Conservation (phyloP, 2,329 filamentous ascomycete species). For the Phialophora tarda region DNA sequence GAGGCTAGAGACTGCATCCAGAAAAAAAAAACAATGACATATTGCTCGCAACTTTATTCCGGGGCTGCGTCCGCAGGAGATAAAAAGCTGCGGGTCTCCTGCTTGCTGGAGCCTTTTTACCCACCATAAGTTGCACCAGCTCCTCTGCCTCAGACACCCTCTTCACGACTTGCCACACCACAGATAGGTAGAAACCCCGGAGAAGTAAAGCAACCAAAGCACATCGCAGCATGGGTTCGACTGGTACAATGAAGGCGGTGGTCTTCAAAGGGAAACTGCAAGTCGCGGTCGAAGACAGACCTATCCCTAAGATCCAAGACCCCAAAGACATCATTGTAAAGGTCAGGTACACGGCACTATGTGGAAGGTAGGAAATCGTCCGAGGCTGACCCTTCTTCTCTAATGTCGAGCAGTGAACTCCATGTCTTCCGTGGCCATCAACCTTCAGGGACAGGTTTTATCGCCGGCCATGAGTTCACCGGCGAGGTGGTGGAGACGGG, state of each 20-base stretch:
- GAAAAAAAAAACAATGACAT: neutral
- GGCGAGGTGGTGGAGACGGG: constrained; percentile 74
- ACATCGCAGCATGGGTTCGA: constrained; percentile 41
- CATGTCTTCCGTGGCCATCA: constrained; percentile 87
- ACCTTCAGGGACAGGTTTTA: constrained; percentile 66
- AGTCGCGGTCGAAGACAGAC: constrained; percentile 77
- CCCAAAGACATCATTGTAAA: constrained; percentile 80
- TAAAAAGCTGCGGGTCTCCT: neutral
- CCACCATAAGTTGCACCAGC: neutral
- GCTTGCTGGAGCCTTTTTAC: neutral
- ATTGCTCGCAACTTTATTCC: neutral
- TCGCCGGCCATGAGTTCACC: constrained; percentile 83
- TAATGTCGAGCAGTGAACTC: constrained; percentile 66
- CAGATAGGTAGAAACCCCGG: neutral
- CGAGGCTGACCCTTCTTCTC: neutral
- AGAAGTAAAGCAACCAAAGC: neutral
- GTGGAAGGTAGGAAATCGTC: constrained; percentile 71
- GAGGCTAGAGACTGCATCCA: neutral
- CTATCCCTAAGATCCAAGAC: constrained; percentile 74
- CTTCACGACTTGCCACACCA: neutral
- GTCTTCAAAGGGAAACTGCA: constrained; percentile 81
- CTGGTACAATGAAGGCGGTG: constrained; percentile 79
- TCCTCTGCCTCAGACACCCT: neutral
- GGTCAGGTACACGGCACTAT: constrained; percentile 81
- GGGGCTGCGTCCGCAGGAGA: neutral